Percentiles rank a stretch among this genome's conserved stretches.
These are phyloP conservation scores for Phytophthora vignae DNA, from an alignment of 352 stramenopile species.

Conservation along the genomic window DNA sequence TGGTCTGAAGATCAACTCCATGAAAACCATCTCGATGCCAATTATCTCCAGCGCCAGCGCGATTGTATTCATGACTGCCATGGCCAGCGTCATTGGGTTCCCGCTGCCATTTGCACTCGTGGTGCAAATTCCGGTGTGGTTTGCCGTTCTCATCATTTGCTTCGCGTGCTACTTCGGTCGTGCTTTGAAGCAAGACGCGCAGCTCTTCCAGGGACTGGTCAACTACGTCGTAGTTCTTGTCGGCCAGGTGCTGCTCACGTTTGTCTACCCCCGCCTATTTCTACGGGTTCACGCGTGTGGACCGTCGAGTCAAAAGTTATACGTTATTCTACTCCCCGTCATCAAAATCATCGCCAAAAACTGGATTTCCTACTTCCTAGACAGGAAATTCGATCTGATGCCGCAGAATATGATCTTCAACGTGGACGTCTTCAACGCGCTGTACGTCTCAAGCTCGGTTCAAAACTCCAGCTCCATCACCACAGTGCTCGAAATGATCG, in stretches of 20 bases:
- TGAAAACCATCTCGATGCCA: background rate
- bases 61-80: background rate
- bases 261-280: background rate
- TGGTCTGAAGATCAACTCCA: background rate
- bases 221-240: background rate
- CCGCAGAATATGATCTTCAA: background rate
- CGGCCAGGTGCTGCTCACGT: background rate
- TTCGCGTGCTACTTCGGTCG: background rate
- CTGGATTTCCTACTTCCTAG: background rate
- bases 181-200: background rate
- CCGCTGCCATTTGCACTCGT: background rate
- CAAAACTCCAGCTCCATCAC: background rate
- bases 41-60: background rate
- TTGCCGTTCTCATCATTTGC: background rate
- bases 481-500: background rate
- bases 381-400: background rate
- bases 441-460: background rate
- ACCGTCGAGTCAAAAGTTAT: background rate
- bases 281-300: background rate
- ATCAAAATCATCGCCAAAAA: conserved; percentile 1
- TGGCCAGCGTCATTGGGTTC: background rate
- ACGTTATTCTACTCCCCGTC: background rate
- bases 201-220: background rate
- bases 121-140: background rate
- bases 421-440: background rate